Evolutionary conservation across 2,329 filamentous ascomycete genomes (phyloP).

Genomic region (Davidsoniella australis): DNA sequence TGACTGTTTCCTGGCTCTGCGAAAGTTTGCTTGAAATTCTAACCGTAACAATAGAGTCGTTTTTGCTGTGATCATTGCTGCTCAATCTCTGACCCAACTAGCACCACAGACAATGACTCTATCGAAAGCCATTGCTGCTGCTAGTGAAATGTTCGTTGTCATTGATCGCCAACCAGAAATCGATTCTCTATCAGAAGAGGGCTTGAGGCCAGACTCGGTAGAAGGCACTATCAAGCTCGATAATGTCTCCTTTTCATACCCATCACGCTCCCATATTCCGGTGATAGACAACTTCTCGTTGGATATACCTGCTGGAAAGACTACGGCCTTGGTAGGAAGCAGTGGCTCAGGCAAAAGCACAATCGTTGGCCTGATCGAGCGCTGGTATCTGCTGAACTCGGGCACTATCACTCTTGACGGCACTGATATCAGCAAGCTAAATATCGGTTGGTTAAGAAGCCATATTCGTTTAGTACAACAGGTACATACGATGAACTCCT

Average conservation of each 20-base stretch:
- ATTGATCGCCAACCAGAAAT: constrained; percentile 29
- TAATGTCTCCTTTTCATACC: constrained; percentile 37
- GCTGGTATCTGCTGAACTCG: constrained; percentile 50
- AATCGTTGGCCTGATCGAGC: constrained; percentile 59
- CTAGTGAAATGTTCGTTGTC: constrained; percentile 28
- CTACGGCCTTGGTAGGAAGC: constrained; percentile 38
- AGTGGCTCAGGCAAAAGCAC: constrained; percentile 50
- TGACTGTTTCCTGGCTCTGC: neutral
- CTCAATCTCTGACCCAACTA: constrained; percentile 28
- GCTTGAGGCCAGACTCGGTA: constrained; percentile 17
- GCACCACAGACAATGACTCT: constrained; percentile 29
- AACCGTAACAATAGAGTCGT: constrained; percentile 22
- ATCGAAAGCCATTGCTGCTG: constrained; percentile 29
- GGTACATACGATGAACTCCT: constrained; percentile 37
- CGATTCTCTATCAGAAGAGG: constrained; percentile 25
- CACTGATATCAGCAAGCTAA: constrained; percentile 39
- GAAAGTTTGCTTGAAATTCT: neutral
- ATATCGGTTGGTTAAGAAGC: constrained; percentile 54
- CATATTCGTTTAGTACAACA: constrained; percentile 76
- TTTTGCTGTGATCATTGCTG: constrained; percentile 29
- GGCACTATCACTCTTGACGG: constrained; percentile 58
- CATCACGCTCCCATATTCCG: constrained; percentile 33
- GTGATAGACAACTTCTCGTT: constrained; percentile 28
- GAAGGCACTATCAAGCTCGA: constrained; percentile 30
- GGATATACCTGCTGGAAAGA: constrained; percentile 27